Conservation (phyloP, 768 basidiomycete species). For the Gymnopilus junonius region DNA sequence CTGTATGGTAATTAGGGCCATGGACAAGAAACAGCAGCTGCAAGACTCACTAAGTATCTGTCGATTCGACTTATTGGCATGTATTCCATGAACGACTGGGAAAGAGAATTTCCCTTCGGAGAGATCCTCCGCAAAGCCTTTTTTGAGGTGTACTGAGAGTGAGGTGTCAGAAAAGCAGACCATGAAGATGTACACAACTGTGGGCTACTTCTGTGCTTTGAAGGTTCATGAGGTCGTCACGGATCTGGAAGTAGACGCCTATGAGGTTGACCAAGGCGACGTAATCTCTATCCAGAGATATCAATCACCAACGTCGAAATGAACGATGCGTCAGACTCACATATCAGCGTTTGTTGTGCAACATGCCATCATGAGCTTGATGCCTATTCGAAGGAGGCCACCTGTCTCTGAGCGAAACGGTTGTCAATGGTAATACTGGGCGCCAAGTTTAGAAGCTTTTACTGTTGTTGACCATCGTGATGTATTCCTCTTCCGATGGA, state of each 20-base stretch:
- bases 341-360: slow-evolving; percentile 61
- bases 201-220: slow-evolving; percentile 76
- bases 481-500: slow-evolving; percentile 93
- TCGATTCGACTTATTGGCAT: slow-evolving; percentile 74
- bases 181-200: not conserved
- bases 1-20: slow-evolving; percentile 38
- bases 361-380: slow-evolving; percentile 97
- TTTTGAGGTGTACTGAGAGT: slow-evolving; percentile 76
- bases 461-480: slow-evolving; percentile 98
- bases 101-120: slow-evolving; percentile 99
- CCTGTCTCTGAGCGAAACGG: slow-evolving; percentile 76
- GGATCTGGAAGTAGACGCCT: slow-evolving; percentile 93
- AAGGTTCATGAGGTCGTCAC: slow-evolving; percentile 97
- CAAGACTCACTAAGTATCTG: slow-evolving; percentile 78
- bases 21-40: not conserved
- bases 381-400: slow-evolving; percentile 86
- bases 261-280: slow-evolving; percentile 93
- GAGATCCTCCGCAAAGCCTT: slow-evolving; percentile 92
- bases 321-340: slow-evolving; percentile 40
- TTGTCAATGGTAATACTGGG: not conserved
- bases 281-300: slow-evolving; percentile 64
- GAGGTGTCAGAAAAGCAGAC: not conserved
- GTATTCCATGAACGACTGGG: slow-evolving; percentile 89
- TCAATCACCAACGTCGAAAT: not conserved
- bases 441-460: not conserved